These are phyloP conservation scores for Elsinoe perseae DNA, from an alignment of 2,329 filamentous ascomycete species.

Conservation along the genomic window DNA sequence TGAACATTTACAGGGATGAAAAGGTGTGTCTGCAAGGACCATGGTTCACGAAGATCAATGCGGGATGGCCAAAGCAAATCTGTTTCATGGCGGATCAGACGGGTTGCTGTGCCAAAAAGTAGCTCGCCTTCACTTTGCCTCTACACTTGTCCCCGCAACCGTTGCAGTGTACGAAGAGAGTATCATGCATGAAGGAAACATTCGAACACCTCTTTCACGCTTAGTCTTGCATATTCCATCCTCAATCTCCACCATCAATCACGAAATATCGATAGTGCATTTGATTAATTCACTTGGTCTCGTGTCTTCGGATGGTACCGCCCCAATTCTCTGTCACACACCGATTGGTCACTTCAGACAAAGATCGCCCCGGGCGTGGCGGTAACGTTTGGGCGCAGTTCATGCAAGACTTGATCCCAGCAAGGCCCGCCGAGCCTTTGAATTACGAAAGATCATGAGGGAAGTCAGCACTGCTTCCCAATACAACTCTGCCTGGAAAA, in stretches of 20 bases:
- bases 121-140: not conserved
- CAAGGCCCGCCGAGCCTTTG: not conserved
- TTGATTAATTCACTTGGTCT: not conserved
- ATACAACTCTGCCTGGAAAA: constrained; percentile 13
- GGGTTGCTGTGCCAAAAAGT: constrained; percentile 10
- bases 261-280: constrained; percentile 4
- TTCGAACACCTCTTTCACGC: too few relatives aligned
- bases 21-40: constrained; percentile 1
- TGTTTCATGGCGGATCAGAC: constrained; percentile 9
- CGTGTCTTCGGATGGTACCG: not conserved
- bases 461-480: constrained; percentile 15
- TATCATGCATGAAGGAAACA: not conserved
- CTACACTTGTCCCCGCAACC: constrained; percentile 10
- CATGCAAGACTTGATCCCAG: not conserved
- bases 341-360: not conserved
- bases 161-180: constrained; percentile 7
- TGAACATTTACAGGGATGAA: not conserved
- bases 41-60: constrained; percentile 13
- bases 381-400: constrained; percentile 8
- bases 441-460: constrained; percentile 4
- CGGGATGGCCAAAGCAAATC: constrained; percentile 6
- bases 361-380: constrained; percentile 9
- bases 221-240: not conserved
- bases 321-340: not conserved
- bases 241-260: not conserved